Percentiles rank a stretch among this genome's conserved stretches.
Conservation (phyloP, 768 basidiomycete species). For the Scleroderma bovista region DNA sequence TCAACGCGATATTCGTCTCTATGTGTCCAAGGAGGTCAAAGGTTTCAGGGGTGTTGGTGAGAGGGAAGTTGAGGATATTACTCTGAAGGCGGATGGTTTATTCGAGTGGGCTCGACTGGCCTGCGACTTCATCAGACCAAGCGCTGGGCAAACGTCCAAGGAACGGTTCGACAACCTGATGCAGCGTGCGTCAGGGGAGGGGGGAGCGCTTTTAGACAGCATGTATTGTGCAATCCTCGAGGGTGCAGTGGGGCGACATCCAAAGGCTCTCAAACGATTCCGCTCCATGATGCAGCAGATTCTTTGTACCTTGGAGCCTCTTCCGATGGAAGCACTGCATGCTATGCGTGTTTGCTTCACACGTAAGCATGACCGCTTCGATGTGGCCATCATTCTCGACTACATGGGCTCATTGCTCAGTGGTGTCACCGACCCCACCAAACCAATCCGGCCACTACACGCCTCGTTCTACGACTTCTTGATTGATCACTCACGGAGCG, state of each 20-base stretch:
- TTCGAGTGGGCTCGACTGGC: constrained; percentile 2
- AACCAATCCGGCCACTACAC: constrained; percentile 12
- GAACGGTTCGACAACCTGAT: not conserved
- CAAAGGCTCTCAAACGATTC: not conserved
- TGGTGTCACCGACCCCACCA: not conserved
- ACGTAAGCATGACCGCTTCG: not conserved
- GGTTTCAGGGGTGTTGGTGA: not conserved
- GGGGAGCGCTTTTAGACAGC: not conserved
- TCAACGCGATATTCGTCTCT: not conserved
- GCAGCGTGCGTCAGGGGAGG: no score
- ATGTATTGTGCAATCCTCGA: not conserved
- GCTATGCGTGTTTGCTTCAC: not conserved
- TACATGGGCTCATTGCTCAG: no score
- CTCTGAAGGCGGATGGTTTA: not conserved
- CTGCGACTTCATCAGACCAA: not conserved
- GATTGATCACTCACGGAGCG: constrained; percentile 6
- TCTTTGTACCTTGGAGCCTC: not conserved
- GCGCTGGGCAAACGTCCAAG: rapidly evolving
- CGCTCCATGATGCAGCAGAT: not conserved
- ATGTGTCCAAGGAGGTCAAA: not conserved
- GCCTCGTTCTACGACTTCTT: constrained; percentile 25
- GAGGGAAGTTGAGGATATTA: not conserved
- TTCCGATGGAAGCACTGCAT: not conserved
- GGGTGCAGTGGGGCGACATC: no score
- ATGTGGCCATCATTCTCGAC: no score